Percentiles rank a stretch among this genome's conserved stretches.
phyloP scores from a whole-genome alignment of 345 rosid genomes.

The Boechera divaricarpa region DNA sequence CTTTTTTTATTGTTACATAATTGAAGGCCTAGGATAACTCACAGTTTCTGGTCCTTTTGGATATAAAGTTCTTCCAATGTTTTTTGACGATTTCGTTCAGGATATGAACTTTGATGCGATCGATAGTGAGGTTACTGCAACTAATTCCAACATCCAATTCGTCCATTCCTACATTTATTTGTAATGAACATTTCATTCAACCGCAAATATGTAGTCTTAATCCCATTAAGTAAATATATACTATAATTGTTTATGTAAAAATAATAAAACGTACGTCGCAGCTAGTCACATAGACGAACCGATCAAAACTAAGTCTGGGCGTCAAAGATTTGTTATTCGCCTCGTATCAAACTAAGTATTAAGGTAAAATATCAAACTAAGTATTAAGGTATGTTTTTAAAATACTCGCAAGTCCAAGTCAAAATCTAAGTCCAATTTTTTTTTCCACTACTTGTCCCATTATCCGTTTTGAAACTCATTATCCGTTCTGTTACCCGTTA shows the following conservation, averaged over 20 bases:
- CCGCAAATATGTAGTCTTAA: not conserved
- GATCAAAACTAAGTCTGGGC: not conserved
- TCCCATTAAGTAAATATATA: too few species aligned
- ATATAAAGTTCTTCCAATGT: constrained; percentile 66
- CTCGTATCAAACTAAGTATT: too few species aligned
- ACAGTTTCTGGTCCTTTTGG: constrained; percentile 48
- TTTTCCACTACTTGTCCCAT: too few species aligned
- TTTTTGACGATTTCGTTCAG: constrained; percentile 67
- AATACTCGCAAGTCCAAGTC: too few species aligned
- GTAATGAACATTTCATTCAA: not conserved
- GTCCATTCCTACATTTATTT: constrained; percentile 59
- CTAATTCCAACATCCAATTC: constrained; percentile 71
- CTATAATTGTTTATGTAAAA: too few species aligned
- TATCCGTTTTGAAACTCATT: too few species aligned
- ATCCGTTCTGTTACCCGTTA: too few species aligned
- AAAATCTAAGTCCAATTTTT: too few species aligned
- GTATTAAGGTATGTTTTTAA: too few species aligned
- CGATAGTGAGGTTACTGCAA: constrained; percentile 66
- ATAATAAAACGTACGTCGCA: constrained; percentile 51
- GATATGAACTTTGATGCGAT: constrained; percentile 64
- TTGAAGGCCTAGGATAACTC: constrained; percentile 65
- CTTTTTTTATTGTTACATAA: constrained; percentile 11
- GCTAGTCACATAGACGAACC: constrained; percentile 31
- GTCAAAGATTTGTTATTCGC: too few species aligned
- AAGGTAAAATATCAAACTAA: too few species aligned